Conservation (phyloP, 2,329 filamentous ascomycete species). For the Fusarium clavum region DNA sequence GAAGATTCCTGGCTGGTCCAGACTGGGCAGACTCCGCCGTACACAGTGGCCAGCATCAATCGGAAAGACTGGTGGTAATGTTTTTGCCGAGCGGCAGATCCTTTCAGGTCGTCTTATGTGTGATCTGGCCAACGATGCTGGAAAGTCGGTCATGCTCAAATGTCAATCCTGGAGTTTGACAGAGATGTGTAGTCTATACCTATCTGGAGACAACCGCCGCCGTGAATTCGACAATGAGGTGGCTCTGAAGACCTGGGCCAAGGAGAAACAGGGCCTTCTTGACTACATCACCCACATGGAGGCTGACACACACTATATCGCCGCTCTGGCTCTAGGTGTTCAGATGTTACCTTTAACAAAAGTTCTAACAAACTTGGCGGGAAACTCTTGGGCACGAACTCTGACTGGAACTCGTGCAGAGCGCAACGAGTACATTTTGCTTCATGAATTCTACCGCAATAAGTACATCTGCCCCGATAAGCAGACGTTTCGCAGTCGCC, state of each 20-base stretch:
- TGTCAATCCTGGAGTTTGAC: constrained; percentile 98
- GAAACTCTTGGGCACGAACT: constrained; percentile 98
- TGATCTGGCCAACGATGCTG: constrained; percentile 94
- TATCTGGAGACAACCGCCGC: constrained; percentile 77
- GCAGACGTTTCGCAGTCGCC: constrained; percentile 80
- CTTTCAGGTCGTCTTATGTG: constrained; percentile 91
- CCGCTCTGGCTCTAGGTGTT: constrained; percentile 86
- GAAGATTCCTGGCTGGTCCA: constrained; percentile 94
- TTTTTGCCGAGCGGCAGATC: constrained; percentile 92
- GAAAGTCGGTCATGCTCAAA: constrained; percentile 96
- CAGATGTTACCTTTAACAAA: constrained; percentile 96
- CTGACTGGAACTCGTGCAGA: constrained; percentile 95
- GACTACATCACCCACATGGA: constrained; percentile 96
- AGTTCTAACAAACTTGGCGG: constrained; percentile 93
- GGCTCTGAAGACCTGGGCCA: constrained; percentile 86
- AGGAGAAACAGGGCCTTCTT: constrained; percentile 82
- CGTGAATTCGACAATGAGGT: constrained; percentile 90
- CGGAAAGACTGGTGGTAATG: constrained; percentile 85
- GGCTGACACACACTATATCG: constrained; percentile 94
- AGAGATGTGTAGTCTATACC: constrained; percentile 95
- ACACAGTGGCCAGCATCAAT: constrained; percentile 88
- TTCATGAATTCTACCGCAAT: constrained; percentile 95
- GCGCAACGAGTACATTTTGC: constrained; percentile 98
- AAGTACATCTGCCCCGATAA: constrained; percentile 99
- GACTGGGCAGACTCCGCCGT: constrained; percentile 87